Base-by-base conservation (phyloP, 2,329 filamentous ascomycete genomes). In the Colletotrichum sp. region DNA sequence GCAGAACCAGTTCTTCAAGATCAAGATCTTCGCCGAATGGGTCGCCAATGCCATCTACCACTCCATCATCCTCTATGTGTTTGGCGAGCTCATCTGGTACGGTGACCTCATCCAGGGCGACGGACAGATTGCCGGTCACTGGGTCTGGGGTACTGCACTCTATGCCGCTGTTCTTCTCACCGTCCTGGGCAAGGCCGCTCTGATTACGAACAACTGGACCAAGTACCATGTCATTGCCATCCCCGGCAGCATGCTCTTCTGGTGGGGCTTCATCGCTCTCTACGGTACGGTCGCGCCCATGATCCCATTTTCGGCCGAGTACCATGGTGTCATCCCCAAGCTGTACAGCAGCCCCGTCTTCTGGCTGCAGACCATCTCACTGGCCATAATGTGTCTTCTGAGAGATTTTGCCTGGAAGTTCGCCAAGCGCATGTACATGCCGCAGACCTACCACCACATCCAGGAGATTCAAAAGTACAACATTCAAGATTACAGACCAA, bases 391-490 rank as follows among this genome's bases (percentile, higher is more conserved):
- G 65, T 99, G 96, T 84, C 89, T 99, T 66, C 86, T 96, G 67
- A 91, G 97, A 81, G 97, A 99, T 84, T 95, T 98, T 85, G 93
- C 94, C 5, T 99, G 96, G 96, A 99, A 99, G 89, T 99, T 99
- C 81, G 93, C 92, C 77, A 98, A 98, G 89, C 92, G 97, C 79
- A 98, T 99, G 96, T 99, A 99, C 87, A 94, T 93, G 80, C 97
- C 97, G 26, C 95, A 98, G 86, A 93, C 95, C 59, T 99, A 99
- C 82, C 97, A 99, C 81, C 97, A 99, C 84, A 97, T 99, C 78
- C 97, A 99, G 86, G 97, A 99, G 88, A 99, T 99, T 80, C 97
- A 99, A 86, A 99, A 99, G 87, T 99, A 99, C 88, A 99, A 99
- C 81, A 98, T 99, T 76, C 97, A 99, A 87, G 97, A 99, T 87